Percentiles rank a stretch among this genome's conserved stretches.
Conservation (phyloP, 805 yeast genomes). For the Candida methanosorbosa region DNA sequence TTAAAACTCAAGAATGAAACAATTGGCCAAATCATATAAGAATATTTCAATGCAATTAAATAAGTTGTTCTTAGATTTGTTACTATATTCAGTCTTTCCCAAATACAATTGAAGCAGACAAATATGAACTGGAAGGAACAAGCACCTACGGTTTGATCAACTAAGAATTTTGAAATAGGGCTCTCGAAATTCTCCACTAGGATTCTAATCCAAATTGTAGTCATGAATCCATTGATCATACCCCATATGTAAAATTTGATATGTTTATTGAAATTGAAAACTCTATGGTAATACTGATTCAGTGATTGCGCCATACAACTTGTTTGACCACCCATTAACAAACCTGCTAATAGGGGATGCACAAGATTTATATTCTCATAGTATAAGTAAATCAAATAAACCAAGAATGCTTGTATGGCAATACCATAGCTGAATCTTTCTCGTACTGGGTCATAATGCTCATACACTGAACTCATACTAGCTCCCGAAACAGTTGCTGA, state of each 20-base stretch:
- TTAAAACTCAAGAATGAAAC: constrained; percentile 43
- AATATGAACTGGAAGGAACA: constrained; percentile 46
- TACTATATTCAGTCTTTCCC: constrained; percentile 40
- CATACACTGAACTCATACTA: too few species aligned
- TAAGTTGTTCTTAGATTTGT: constrained; percentile 29
- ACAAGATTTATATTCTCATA: constrained; percentile 15
- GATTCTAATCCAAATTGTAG: constrained; percentile 45
- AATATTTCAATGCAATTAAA: constrained; percentile 38
- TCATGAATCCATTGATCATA: constrained; percentile 44
- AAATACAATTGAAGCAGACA: constrained; percentile 36
- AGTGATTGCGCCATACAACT: constrained; percentile 22
- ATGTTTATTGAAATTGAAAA: constrained; percentile 16
- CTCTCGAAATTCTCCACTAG: constrained; percentile 30
- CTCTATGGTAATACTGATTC: constrained; percentile 17
- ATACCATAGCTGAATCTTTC: constrained; percentile 17
- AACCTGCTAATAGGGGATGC: constrained; percentile 18
- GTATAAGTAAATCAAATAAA: constrained; percentile 15
- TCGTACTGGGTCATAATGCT: constrained; percentile 9
- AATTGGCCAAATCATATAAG: constrained; percentile 53
- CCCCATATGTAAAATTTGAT: constrained; percentile 55
- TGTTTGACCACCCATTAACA: constrained; percentile 19
- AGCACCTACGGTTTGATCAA: constrained; percentile 50
- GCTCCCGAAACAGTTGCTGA: too few species aligned
- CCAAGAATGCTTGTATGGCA: constrained; percentile 12
- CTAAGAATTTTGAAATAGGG: constrained; percentile 28